These are phyloP conservation scores for Lachnellula hyalina DNA, from an alignment of 2,329 filamentous ascomycete genomes.

Conservation along the genomic window DNA sequence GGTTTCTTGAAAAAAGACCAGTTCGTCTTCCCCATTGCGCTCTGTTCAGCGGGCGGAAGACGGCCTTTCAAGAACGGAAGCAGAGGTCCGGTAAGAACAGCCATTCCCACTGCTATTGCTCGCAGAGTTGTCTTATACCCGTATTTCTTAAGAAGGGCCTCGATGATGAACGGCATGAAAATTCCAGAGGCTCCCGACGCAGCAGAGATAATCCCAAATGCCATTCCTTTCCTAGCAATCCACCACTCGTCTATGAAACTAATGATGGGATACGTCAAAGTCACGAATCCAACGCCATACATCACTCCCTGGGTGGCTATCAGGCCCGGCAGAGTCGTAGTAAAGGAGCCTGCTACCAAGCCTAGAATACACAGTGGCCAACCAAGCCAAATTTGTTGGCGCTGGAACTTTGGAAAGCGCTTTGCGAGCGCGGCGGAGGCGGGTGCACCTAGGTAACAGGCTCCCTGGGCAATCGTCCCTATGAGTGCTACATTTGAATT, in stretches of 20 bases:
- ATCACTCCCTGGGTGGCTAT: constrained; percentile 57
- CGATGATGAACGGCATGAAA: constrained; percentile 47
- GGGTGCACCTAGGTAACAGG: constrained; percentile 33
- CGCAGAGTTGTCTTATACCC: constrained; percentile 51
- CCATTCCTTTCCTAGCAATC: constrained; percentile 50
- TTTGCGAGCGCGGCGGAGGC: constrained; percentile 31
- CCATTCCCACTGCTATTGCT: constrained; percentile 47
- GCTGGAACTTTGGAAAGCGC: constrained; percentile 32
- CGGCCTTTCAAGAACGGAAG: constrained; percentile 52
- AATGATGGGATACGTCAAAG: constrained; percentile 52
- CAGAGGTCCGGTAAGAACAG: constrained; percentile 48
- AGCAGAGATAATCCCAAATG: constrained; percentile 51
- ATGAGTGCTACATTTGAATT: constrained; percentile 52
- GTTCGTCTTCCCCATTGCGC: constrained; percentile 37
- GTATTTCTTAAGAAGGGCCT: constrained; percentile 44
- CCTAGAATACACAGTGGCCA: constrained; percentile 37
- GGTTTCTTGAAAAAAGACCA: constrained; percentile 38
- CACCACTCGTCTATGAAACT: constrained; percentile 61
- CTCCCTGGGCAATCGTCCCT: constrained; percentile 44
- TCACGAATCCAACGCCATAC: constrained; percentile 52
- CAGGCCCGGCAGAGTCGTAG: constrained; percentile 46
- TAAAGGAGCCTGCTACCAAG: constrained; percentile 45
- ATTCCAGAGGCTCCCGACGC: constrained; percentile 45
- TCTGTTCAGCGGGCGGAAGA: constrained; percentile 35
- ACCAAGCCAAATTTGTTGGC: constrained; percentile 34